phyloP scores from a whole-genome alignment of 331 rosid species.

The Erythrophleum ivorense region DNA sequence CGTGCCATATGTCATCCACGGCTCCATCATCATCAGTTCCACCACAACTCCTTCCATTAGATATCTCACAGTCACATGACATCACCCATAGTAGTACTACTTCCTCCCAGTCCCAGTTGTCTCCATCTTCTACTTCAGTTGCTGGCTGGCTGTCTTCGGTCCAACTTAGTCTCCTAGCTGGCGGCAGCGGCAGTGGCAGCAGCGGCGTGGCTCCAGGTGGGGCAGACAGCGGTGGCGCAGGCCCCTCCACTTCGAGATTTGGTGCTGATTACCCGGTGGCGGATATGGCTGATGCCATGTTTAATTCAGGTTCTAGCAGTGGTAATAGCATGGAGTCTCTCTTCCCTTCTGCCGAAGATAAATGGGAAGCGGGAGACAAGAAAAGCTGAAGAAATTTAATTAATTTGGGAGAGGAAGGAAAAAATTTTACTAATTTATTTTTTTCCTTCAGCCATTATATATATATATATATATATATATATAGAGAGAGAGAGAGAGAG shows the following conservation, averaged over 20 bases:
- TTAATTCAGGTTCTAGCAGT: conserved; percentile 60
- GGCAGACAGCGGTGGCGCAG: background rate
- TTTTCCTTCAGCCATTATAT: too few relatives aligned
- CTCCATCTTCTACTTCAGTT: conserved; percentile 10
- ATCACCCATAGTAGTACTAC: conserved; percentile 30
- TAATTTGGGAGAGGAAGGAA: background rate
- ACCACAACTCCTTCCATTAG: conserved; percentile 12
- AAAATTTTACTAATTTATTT: background rate
- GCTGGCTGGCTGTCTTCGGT: conserved; percentile 52
- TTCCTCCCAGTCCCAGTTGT: conserved; percentile 10
- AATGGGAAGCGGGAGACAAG: conserved; percentile 47
- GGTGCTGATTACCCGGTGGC: conserved; percentile 54
- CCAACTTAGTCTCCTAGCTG: conserved; percentile 26
- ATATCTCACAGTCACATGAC: conserved; percentile 21
- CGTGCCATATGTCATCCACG: conserved; percentile 73
- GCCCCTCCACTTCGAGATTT: conserved; percentile 44
- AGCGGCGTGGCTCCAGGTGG: background rate
- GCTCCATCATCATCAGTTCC: conserved; percentile 60
- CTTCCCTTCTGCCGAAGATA: conserved; percentile 49
- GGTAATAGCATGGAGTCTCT: conserved; percentile 64
- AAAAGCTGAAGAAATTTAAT: conserved; percentile 25
- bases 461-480: background rate
- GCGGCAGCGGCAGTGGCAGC: background rate
- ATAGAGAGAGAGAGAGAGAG: too few relatives aligned
- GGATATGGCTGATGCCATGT: conserved; percentile 75